Evolutionary conservation across 306 rosid genomes (phyloP).

Genomic region (Cicer pinnatifidum): DNA sequence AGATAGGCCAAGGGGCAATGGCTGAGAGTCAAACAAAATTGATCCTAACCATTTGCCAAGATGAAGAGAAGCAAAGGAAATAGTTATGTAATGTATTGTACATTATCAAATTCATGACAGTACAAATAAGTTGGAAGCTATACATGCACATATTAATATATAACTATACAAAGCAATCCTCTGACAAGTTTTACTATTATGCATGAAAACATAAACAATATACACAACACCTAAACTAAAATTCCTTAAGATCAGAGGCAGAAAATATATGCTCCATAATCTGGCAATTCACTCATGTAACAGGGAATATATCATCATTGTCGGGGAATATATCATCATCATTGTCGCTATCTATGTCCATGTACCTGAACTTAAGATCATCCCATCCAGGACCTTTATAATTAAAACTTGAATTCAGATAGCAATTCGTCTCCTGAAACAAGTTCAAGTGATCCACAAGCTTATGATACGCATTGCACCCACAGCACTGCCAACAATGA

Average conservation of each 20-base stretch:
- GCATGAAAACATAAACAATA: conserved; percentile 46
- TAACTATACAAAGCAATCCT: conserved; percentile 36
- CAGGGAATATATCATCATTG: conserved; percentile 56
- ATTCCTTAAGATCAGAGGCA: conserved; percentile 41
- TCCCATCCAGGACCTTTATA: conserved; percentile 77
- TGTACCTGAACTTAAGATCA: conserved; percentile 63
- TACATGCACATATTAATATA: conserved; percentile 34
- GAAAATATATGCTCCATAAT: conserved; percentile 49
- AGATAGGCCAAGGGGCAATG: background rate
- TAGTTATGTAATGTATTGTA: conserved; percentile 35
- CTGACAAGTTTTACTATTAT: conserved; percentile 22
- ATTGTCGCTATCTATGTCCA: conserved; percentile 58
- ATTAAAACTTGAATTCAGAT: conserved; percentile 75
- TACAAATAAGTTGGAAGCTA: conserved; percentile 40
- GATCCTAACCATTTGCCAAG: conserved; percentile 19
- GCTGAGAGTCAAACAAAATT: background rate
- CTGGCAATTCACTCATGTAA: conserved; percentile 50
- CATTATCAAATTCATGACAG: conserved; percentile 37
- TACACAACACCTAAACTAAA: conserved; percentile 51
- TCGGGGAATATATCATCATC: conserved; percentile 32
- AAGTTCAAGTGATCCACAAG: conserved; percentile 93
- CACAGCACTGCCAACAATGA: conserved; percentile 70
- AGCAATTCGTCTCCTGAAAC: conserved; percentile 91
- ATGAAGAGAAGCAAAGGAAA: conserved; percentile 25
- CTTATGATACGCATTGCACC: conserved; percentile 93